Conservation (phyloP, 331 rosid species). For the Quercus phellos region DNA sequence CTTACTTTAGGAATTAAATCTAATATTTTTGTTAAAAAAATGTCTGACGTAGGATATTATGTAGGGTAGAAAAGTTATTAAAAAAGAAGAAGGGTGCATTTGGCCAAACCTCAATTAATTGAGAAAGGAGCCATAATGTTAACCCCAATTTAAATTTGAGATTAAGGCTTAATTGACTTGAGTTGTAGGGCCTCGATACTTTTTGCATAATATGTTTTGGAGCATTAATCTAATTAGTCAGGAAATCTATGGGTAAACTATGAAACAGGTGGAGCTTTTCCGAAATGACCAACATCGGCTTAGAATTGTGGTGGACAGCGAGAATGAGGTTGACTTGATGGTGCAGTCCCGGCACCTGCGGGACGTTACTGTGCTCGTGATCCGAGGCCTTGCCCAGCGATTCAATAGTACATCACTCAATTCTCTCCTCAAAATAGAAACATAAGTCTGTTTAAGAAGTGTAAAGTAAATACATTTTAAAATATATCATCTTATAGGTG, state of each 20-base stretch:
- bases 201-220: background rate
- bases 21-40: background rate
- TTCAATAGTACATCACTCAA: conserved; percentile 97
- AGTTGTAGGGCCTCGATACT: background rate
- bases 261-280: conserved; percentile 80
- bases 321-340: conserved; percentile 83
- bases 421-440: conserved; percentile 87
- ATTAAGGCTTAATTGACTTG: background rate
- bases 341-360: conserved; percentile 94
- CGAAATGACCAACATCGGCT: conserved; percentile 92
- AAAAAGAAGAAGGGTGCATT: too few species aligned
- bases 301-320: conserved; percentile 78
- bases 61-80: background rate
- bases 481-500: background rate
- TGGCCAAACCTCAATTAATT: too few species aligned
- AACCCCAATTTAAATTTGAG: too few species aligned
- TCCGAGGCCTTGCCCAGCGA: conserved; percentile 93
- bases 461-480: conserved; percentile 1
- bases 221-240: background rate
- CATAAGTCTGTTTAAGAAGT: conserved; percentile 30
- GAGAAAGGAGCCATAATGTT: too few species aligned
- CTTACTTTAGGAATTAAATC: background rate
- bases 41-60: background rate
- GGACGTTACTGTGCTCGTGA: conserved; percentile 82
- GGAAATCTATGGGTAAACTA: background rate